phyloP scores from a whole-genome alignment of 1,139 yeast species.

The Blastobotrys proliferans region DNA sequence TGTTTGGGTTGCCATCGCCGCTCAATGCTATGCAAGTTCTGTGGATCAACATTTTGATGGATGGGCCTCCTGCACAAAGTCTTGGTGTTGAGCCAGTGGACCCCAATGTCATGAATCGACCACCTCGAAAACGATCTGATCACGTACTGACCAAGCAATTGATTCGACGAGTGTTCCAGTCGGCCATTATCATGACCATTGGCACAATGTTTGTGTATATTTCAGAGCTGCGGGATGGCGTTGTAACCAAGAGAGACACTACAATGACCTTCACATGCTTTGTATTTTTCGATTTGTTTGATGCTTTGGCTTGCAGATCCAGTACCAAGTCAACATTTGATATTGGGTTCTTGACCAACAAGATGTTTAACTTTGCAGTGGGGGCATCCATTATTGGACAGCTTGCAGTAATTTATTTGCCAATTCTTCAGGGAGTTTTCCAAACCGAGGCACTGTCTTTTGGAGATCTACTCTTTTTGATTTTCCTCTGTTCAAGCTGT shows the following conservation, averaged over 20 bases:
- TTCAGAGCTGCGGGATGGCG: constrained; percentile 76
- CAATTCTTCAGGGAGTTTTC: constrained; percentile 85
- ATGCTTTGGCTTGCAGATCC: constrained; percentile 89
- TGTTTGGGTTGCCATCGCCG: constrained; percentile 90
- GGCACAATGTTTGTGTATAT: constrained; percentile 87
- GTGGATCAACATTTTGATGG: constrained; percentile 97
- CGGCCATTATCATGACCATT: constrained; percentile 61
- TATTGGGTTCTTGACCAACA: constrained; percentile 67
- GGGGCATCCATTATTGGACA: constrained; percentile 90
- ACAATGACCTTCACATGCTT: constrained; percentile 99
- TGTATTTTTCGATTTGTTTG: constrained; percentile 92
- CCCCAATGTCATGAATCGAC: constrained; percentile 88
- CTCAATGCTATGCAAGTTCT: constrained; percentile 96
- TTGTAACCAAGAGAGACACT: constrained; percentile 87
- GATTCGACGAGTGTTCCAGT: constrained; percentile 65
- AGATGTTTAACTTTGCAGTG: constrained; percentile 90
- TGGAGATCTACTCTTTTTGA: constrained; percentile 60
- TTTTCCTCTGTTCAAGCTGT: constrained; percentile 68
- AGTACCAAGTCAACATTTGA: constrained; percentile 75
- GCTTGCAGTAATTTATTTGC: constrained; percentile 85
- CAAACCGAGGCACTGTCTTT: constrained; percentile 85
- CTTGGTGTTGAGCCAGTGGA: constrained; percentile 97
- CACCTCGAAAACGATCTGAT: constrained; percentile 84
- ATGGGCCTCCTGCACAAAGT: constrained; percentile 98
- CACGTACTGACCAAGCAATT: constrained; percentile 69